Base-by-base conservation (phyloP, 2,329 filamentous ascomycete species). In the Lanzia echinophila region DNA sequence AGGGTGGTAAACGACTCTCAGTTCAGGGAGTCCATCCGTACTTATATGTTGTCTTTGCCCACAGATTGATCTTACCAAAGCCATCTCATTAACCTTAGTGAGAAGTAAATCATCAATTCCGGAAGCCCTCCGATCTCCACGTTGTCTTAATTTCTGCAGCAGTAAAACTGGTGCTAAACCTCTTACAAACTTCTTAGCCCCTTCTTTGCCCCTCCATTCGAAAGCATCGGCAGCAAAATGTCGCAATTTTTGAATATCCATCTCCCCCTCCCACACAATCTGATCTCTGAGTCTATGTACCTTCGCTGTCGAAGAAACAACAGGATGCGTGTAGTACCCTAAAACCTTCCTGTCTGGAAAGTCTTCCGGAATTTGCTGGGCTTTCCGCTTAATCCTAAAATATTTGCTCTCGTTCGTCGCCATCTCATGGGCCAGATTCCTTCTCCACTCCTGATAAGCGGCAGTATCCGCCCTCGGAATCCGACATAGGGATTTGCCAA, bases 291-390 rank as follows among this genome's bases (percentile, higher is more conserved):
- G 63, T 41, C 72, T 74, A 3, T 79, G 70, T 22, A 92, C 64
- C 24, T 79, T 75, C 8, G 79, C 69, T 6, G 74, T 61, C 0
- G 77, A 75, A 1, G 91, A 96, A 3, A 96, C 86, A 1, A 87
- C 83, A 0, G 94, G 94, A 64, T 91, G 84, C 0, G 88, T 92
- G 63, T 99, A 99, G 65, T 89, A 96, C 11, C 87, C 79, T 19
- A 97, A 72, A 7, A 96, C 82, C 41, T 90, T 86, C 45, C 81
- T 72, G 58, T 88, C 84, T 0, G 94, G 94, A 60, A 97, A 99
- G 34, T 79, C 76, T 0, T 88, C 83, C 0, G 92, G 92, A 32
- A 99, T 87, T 3, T 71, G 74, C 45, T 96, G 71, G 2, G 82
- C 79, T 59, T 82, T 86, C 65, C 94, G 89, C 64, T 83, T 89